Conservation (phyloP, 306 rosid species). For the Erythrophleum fordii region DNA sequence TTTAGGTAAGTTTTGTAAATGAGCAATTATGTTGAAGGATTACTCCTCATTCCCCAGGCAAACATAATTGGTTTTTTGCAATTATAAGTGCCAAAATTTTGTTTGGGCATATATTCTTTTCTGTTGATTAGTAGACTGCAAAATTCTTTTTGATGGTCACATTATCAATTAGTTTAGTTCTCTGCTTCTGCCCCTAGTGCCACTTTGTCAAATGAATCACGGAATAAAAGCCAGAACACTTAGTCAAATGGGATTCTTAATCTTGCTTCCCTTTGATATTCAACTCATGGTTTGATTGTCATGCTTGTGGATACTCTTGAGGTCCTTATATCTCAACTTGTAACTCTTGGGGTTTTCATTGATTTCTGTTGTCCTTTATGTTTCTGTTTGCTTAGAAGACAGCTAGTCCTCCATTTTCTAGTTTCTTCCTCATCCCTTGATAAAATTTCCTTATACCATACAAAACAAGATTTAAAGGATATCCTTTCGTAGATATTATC, state of each 20-base stretch:
- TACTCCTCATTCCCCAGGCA: neutral
- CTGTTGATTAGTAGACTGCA: neutral
- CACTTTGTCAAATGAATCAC: neutral
- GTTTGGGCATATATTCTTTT: neutral
- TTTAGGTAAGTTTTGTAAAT: neutral
- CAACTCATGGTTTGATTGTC: neutral
- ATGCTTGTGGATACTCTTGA: neutral
- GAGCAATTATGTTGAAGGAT: neutral
- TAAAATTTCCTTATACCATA: neutral
- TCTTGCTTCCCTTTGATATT: neutral
- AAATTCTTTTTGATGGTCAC: neutral
- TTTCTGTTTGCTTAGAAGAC: neutral
- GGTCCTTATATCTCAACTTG: neutral
- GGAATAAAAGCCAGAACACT: neutral
- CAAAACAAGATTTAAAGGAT: neutral
- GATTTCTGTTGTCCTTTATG: neutral
- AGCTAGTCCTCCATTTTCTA: neutral
- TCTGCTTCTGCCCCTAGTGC: neutral
- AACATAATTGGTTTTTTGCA: neutral
- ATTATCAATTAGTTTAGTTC: neutral
- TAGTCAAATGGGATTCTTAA: neutral
- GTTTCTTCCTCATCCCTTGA: neutral
- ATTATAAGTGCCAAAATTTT: neutral
- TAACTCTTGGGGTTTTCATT: neutral
- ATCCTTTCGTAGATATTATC: neutral